These are phyloP conservation scores for Aspergillus pseudoterreus DNA, from an alignment of 2,329 filamentous ascomycete species.

Conservation along the genomic window DNA sequence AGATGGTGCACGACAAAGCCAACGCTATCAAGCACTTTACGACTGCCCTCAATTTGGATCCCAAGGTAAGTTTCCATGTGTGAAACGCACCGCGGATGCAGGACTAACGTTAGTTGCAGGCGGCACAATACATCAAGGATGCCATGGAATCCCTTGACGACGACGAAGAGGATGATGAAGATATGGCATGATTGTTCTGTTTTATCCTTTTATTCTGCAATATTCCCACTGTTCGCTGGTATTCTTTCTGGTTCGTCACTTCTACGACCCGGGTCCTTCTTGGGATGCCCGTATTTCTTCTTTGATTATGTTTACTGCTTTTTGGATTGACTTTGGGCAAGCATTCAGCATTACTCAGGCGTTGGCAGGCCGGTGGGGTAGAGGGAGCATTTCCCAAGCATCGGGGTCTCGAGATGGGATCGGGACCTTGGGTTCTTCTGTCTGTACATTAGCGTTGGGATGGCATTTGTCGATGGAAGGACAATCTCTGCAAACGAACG, in stretches of 20 bases:
- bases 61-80: slow-evolving; percentile 63
- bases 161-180: slow-evolving; percentile 59
- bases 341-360: slow-evolving; percentile 24
- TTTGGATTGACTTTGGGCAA: slow-evolving; percentile 15
- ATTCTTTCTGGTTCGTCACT: background rate
- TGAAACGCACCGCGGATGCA: background rate
- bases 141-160: slow-evolving; percentile 87
- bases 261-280: slow-evolving; percentile 2
- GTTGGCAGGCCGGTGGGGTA: slow-evolving; percentile 25
- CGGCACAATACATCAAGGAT: slow-evolving; percentile 90
- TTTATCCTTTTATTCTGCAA: slow-evolving; percentile 5
- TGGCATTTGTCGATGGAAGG: slow-evolving; percentile 16
- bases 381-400: slow-evolving; percentile 23
- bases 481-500: slow-evolving; percentile 16
- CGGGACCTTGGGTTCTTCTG: slow-evolving; percentile 21
- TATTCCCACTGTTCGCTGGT: slow-evolving; percentile 2
- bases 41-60: slow-evolving; percentile 89
- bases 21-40: slow-evolving; percentile 92
- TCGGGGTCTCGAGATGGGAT: slow-evolving; percentile 18
- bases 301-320: slow-evolving; percentile 1
- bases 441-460: slow-evolving; percentile 36
- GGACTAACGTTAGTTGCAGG: slow-evolving; percentile 49
- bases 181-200: slow-evolving; percentile 38
- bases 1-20: slow-evolving; percentile 57
- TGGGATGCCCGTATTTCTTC: slow-evolving; percentile 12